phyloP scores from a whole-genome alignment of 768 basidiomycete species.

The Calocybe gangraenosa region DNA sequence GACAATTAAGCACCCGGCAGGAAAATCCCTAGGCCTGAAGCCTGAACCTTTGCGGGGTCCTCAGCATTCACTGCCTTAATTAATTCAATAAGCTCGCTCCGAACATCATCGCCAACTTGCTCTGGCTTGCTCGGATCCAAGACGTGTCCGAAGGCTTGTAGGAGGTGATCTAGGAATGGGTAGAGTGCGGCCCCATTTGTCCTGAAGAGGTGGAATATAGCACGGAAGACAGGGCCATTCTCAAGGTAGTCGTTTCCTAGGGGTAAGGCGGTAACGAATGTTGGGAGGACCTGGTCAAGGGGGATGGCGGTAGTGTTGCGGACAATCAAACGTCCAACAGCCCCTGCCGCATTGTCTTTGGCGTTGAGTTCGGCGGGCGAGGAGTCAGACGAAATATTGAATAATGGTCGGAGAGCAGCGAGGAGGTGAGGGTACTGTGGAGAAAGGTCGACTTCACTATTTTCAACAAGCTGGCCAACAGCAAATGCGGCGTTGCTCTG shows the following conservation, averaged over 20 bases:
- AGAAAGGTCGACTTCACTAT: slow-evolving; percentile 77
- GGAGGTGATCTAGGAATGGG: slow-evolving; percentile 73
- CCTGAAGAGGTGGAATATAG: slow-evolving; percentile 84
- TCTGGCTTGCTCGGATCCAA: slow-evolving; percentile 72
- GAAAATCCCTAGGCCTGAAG: slow-evolving; percentile 63
- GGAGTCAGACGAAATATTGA: slow-evolving; percentile 60
- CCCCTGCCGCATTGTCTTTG: slow-evolving; percentile 95
- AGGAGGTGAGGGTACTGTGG: slow-evolving; percentile 80
- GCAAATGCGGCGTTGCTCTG: slow-evolving; percentile 97
- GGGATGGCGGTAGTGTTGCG: slow-evolving; percentile 79
- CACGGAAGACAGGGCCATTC: slow-evolving; percentile 84
- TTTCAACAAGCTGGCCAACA: slow-evolving; percentile 84
- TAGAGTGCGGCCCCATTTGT: slow-evolving; percentile 66
- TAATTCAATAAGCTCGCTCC: slow-evolving; percentile 71
- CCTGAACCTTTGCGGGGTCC: slow-evolving; percentile 76
- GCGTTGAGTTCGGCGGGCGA: slow-evolving; percentile 73
- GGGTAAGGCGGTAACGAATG: slow-evolving; percentile 79
- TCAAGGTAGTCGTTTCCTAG: slow-evolving; percentile 86
- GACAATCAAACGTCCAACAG: slow-evolving; percentile 82
- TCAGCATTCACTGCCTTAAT: slow-evolving; percentile 68
- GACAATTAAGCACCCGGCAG: slow-evolving; percentile 40
- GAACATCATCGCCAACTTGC: slow-evolving; percentile 77
- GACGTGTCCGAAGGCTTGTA: slow-evolving; percentile 77
- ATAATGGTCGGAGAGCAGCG: slow-evolving; percentile 75
- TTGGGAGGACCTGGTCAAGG: slow-evolving; percentile 85